These are phyloP conservation scores for Wickerhamiella qilinensis DNA, from an alignment of 805 yeast species.

Conservation along the genomic window DNA sequence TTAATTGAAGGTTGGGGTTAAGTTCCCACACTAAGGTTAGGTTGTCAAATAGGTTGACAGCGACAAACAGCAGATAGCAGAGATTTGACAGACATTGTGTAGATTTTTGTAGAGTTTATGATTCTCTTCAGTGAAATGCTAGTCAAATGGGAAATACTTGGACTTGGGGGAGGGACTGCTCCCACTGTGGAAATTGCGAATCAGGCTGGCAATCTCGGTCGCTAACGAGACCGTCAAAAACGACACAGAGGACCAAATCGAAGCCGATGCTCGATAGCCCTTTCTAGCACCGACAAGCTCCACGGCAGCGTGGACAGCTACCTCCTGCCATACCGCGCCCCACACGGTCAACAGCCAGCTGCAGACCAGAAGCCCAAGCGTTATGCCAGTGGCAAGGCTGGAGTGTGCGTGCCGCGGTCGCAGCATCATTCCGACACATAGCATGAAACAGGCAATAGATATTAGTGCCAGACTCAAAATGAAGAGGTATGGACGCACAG, in stretches of 20 bases:
- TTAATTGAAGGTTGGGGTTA: no score
- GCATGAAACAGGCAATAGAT: constrained; percentile 1
- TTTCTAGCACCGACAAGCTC: constrained; percentile 5
- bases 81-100: no score
- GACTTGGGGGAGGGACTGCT: no score
- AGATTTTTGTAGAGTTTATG: no score
- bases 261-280: constrained; percentile 11
- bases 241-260: constrained; percentile 10
- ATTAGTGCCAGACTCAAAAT: constrained; percentile 3
- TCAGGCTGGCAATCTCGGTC: background rate
- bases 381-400: background rate
- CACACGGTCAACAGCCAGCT: constrained; percentile 5
- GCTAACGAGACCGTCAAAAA: constrained; percentile 4
- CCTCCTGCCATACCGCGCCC: constrained; percentile 14
- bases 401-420: background rate
- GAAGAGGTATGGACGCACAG: constrained; percentile 11
- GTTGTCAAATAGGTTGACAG: no score
- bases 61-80: no score
- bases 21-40: no score
- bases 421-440: background rate
- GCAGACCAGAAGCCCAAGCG: background rate
- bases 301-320: constrained; percentile 11
- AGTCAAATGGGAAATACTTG: no score
- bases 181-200: no score
- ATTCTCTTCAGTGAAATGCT: no score